Base-by-base conservation (phyloP, 352 stramenopile species). In the Pythium periplocum region DNA sequence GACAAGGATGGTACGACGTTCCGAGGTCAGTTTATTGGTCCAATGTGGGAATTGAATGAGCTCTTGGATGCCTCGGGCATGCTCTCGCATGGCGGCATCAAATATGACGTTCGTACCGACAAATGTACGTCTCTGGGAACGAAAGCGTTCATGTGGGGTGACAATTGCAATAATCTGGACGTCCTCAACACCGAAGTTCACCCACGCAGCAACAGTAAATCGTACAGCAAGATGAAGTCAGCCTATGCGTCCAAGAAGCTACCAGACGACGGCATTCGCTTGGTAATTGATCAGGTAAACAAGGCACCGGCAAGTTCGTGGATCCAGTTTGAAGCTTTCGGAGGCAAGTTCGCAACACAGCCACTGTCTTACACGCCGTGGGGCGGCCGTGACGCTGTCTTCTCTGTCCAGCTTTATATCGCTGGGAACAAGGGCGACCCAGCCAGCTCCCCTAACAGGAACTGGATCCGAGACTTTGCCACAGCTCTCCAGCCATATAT, bases 271-370 rank as follows among this genome's bases (percentile, higher is more conserved):
- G 69, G 58, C 1, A 63, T 80, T n/a, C 51, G 65, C 50, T 58
- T 60, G 5, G 68, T 76, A 12, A 10, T 81, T 17, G 55, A 75
- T 11, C 69, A 65, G 59, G 54, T 66, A 5, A 66, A 78, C 52
- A 65, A 51, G 2, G 56, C 66, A 12, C 72, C 72, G 2, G 64
- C 59, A 50, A 78, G 61, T 10, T 73, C 69, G 43, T 83, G 64
- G 67, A 76, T 80, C 51, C 73, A 83, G 32, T 83, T 83, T 53
- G 73, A 83, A 52, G 67, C 70, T 8, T 76, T 68, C 55, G 73
- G 73, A 32, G 69, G 67, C n/a, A 52, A 75, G 26, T 83, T 83
- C 51, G 45, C 69, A 33, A 65, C 55, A 1, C 66, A 78, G 45
- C 48, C 57, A 48, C 66, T 76, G 46, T 68, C 71, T 54, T 70